These are phyloP conservation scores for Diaporthe destruens DNA, from an alignment of 2,329 filamentous ascomycete species.

Conservation along the genomic window DNA sequence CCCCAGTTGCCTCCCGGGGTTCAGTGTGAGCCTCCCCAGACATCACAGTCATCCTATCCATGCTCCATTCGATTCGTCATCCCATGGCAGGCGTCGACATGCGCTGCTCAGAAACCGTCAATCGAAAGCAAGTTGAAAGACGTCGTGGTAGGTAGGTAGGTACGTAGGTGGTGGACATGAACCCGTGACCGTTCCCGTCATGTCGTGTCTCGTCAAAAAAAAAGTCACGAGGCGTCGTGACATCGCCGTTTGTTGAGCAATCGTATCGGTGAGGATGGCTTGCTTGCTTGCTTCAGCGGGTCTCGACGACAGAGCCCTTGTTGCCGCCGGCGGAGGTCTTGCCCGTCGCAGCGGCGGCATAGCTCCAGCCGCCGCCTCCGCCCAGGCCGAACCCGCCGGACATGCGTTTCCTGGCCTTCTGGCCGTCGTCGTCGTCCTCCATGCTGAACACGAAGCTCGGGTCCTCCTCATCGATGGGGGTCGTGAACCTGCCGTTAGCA, in stretches of 20 bases:
- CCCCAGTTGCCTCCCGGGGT: not conserved
- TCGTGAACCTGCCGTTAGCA: slow-evolving; percentile 68
- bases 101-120: slow-evolving; percentile 9
- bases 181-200: not conserved
- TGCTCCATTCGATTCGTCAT: slow-evolving; percentile 9
- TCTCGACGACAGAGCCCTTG: slow-evolving; percentile 39
- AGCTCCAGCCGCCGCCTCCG: slow-evolving; percentile 56
- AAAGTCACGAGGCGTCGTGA: slow-evolving; percentile 15
- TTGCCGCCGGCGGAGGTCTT: slow-evolving; percentile 32
- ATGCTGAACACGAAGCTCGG: slow-evolving; percentile 74
- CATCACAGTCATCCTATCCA: not conserved
- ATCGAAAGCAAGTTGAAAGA: not conserved
- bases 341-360: slow-evolving; percentile 51
- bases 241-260: not conserved
- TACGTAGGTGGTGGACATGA: not conserved
- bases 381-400: slow-evolving; percentile 56
- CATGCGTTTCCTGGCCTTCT: slow-evolving; percentile 59
- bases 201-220: slow-evolving; percentile 3
- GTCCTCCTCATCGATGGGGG: slow-evolving; percentile 75
- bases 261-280: not conserved
- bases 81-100: not conserved
- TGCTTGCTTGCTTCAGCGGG: slow-evolving; percentile 36
- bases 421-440: slow-evolving; percentile 70
- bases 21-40: not conserved
- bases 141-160: too few relatives aligned